phyloP scores from a whole-genome alignment of 768 basidiomycete genomes.

The Dentipellis fragilis region DNA sequence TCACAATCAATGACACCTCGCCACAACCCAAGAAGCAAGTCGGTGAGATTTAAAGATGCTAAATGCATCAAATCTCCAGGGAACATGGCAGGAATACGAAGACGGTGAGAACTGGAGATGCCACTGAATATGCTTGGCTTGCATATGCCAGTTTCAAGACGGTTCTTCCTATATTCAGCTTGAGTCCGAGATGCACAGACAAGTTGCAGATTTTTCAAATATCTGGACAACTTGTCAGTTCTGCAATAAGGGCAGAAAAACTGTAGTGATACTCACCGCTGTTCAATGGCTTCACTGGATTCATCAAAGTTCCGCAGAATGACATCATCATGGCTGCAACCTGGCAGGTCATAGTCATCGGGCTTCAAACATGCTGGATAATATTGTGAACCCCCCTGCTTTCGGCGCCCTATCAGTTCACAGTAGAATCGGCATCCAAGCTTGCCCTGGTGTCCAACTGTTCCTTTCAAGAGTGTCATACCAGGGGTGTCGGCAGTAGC shows the following conservation, averaged over 20 bases:
- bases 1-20: slow-evolving; percentile 19
- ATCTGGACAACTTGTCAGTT: slow-evolving; percentile 2
- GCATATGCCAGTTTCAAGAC: slow-evolving; percentile 24
- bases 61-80: slow-evolving; percentile 31
- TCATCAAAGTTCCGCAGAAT: no score
- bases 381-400: slow-evolving; percentile 19
- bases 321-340: slow-evolving; percentile 23
- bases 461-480: slow-evolving; percentile 23
- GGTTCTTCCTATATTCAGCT: slow-evolving; percentile 17
- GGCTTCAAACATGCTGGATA: slow-evolving; percentile 24
- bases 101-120: slow-evolving; percentile 8
- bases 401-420: slow-evolving; percentile 18
- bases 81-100: slow-evolving; percentile 23
- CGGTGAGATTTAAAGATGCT: slow-evolving; percentile 26
- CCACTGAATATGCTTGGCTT: slow-evolving; percentile 27
- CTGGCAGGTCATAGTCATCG: slow-evolving; percentile 11
- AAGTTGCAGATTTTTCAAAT: slow-evolving; percentile 12
- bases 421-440: slow-evolving; percentile 28
- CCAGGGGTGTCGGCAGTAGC: slow-evolving; percentile 25
- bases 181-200: slow-evolving; percentile 15
- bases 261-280: no score
- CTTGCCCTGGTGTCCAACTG: slow-evolving; percentile 24
- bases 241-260: background rate
- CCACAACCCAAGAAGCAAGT: slow-evolving; percentile 24
- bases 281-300: no score